Percentiles rank a stretch among this genome's conserved stretches.
phyloP scores from a whole-genome alignment of 495 filamentous ascomycete species.

The Tuber borchii region DNA sequence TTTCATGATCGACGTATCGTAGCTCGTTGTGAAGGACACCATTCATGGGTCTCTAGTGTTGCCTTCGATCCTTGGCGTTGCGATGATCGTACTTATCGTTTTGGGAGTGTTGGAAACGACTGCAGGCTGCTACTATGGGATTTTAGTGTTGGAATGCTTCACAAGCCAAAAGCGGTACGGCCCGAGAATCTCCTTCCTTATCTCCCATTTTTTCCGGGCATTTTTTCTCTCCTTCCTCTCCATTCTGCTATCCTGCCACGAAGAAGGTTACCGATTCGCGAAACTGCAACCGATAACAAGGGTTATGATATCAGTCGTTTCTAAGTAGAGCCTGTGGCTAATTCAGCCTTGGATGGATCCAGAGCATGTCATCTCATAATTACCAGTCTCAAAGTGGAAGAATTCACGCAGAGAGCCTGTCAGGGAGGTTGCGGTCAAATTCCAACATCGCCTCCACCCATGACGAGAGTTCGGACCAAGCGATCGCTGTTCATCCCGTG shows the following conservation, averaged over 20 bases:
- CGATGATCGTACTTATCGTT: conserved; percentile 87
- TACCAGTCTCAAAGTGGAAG: conserved; percentile 46
- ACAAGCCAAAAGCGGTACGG: conserved; percentile 73
- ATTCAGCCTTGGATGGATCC: conserved; percentile 37
- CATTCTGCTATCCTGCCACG: background rate
- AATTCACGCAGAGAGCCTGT: conserved; percentile 37
- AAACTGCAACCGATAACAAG: conserved; percentile 9
- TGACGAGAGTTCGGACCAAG: conserved; percentile 46
- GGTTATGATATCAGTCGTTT: background rate
- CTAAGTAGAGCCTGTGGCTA: conserved; percentile 2
- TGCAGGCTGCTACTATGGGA: conserved; percentile 88
- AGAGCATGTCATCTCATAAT: conserved; percentile 54
- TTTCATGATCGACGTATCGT: conserved; percentile 75
- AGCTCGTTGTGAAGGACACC: conserved; percentile 86
- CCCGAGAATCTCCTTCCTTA: conserved; percentile 9
- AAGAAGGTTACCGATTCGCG: background rate
- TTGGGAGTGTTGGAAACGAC: conserved; percentile 93
- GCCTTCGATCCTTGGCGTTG: conserved; percentile 95
- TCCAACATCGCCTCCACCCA: conserved; percentile 53
- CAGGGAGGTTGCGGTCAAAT: conserved; percentile 58
- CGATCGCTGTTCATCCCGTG: conserved; percentile 62
- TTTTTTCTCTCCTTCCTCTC: conserved; percentile 4
- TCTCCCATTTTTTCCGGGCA: conserved; percentile 6
- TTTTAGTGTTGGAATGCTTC: conserved; percentile 92
- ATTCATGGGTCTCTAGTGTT: conserved; percentile 89